Conservation (phyloP, 2,329 filamentous ascomycete species). For the Chaetomiaceae sp. region DNA sequence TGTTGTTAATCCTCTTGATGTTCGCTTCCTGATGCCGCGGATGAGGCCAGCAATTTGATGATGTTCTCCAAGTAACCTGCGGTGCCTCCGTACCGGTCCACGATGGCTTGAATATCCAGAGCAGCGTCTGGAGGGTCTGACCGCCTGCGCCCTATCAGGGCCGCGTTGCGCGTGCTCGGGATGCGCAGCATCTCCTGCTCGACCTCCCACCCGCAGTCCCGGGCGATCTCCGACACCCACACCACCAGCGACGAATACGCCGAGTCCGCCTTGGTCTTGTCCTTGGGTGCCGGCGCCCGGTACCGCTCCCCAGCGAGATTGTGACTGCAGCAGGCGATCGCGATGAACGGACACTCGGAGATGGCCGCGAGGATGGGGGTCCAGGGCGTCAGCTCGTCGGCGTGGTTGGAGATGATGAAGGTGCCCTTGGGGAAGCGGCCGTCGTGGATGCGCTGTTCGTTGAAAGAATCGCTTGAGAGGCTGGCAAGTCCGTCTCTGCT, state of each 20-base stretch:
- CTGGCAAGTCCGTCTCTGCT: slow-evolving; percentile 15
- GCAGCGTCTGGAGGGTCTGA: slow-evolving; percentile 25
- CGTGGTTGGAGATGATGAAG: slow-evolving; percentile 96
- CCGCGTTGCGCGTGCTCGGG: slow-evolving; percentile 84
- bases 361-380: slow-evolving; percentile 81
- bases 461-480: slow-evolving; percentile 17
- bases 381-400: slow-evolving; percentile 94
- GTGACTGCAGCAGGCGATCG: slow-evolving; percentile 94
- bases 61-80: slow-evolving; percentile 58
- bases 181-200: slow-evolving; percentile 87
- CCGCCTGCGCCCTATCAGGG: slow-evolving; percentile 63
- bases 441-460: slow-evolving; percentile 38
- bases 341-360: slow-evolving; percentile 76
- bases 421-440: slow-evolving; percentile 70
- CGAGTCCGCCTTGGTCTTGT: slow-evolving; percentile 52
- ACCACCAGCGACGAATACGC: slow-evolving; percentile 79
- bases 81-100: slow-evolving; percentile 51
- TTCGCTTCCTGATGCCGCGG: not conserved
- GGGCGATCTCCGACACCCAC: slow-evolving; percentile 68
- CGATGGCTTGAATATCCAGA: slow-evolving; percentile 41
- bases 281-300: slow-evolving; percentile 58
- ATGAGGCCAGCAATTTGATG: slow-evolving; percentile 48
- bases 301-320: slow-evolving; percentile 71
- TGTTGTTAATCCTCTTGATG: slow-evolving; percentile 4
- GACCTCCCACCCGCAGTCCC: slow-evolving; percentile 67